Conservation (phyloP, 768 basidiomycete genomes). For the Pleurotus tuoliensis region DNA sequence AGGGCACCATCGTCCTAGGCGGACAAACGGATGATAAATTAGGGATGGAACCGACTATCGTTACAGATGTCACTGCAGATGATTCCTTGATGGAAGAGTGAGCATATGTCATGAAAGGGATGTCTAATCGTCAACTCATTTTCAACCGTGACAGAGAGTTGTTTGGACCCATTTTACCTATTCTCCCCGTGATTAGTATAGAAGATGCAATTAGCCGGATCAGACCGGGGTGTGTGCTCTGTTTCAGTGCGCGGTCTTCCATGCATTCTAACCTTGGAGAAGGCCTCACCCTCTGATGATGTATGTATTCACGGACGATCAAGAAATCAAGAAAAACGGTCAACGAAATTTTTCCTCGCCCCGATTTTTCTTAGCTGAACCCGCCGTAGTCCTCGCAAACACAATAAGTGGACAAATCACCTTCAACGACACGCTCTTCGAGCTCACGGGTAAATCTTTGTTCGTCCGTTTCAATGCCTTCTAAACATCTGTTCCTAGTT, state of each 20-base stretch:
- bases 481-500: conserved; percentile 14
- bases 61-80: conserved; percentile 45
- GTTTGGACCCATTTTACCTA: conserved; percentile 69
- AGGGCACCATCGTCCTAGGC: conserved; percentile 54
- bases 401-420: conserved; percentile 56
- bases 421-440: conserved; percentile 60
- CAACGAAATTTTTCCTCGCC: conserved; percentile 6
- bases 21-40: conserved; percentile 36
- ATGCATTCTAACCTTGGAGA: background rate
- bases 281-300: conserved; percentile 60
- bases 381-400: conserved; percentile 43
- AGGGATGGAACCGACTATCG: conserved; percentile 57
- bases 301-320: conserved; percentile 58
- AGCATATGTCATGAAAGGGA: conserved; percentile 10
- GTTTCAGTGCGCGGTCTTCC: too few species aligned
- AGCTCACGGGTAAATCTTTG: conserved; percentile 37
- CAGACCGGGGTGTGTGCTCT: conserved; percentile 40
- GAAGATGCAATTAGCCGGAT: conserved; percentile 56
- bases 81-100: conserved; percentile 65
- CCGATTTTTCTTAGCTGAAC: background rate
- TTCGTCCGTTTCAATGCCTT: background rate
- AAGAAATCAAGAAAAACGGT: conserved; percentile 35
- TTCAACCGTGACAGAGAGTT: conserved; percentile 48
- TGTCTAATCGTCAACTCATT: background rate
- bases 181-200: conserved; percentile 52